These are phyloP conservation scores for Brassica rapa DNA, from an alignment of 345 rosid genomes.

Conservation along the genomic window DNA sequence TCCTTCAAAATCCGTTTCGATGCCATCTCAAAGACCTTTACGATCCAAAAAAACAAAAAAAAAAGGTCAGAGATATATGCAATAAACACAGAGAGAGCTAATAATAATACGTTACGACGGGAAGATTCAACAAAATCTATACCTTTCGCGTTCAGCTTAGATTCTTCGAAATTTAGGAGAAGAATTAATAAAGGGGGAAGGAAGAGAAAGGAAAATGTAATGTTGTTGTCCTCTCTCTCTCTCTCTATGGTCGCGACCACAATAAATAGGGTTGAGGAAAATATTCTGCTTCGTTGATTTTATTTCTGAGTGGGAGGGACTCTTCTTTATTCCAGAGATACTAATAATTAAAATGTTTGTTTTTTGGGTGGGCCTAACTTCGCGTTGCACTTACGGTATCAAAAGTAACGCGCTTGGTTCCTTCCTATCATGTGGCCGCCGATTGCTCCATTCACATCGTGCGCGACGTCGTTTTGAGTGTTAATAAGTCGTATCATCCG, in stretches of 20 bases:
- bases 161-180: background rate
- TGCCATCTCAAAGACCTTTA: slow-evolving; percentile 53
- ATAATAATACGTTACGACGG: background rate
- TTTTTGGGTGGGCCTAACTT: slow-evolving; percentile 36
- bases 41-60: background rate
- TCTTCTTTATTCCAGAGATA: slow-evolving; percentile 17
- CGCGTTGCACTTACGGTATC: slow-evolving; percentile 38
- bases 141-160: slow-evolving; percentile 9
- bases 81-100: background rate
- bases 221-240: background rate
- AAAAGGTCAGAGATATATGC: background rate
- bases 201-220: slow-evolving; percentile 16
- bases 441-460: background rate
- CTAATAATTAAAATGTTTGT: background rate
- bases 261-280: slow-evolving; percentile 23
- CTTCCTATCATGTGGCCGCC: slow-evolving; percentile 31
- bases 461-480: slow-evolving; percentile 13
- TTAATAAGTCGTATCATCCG: background rate
- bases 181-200: background rate
- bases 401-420: slow-evolving; percentile 20
- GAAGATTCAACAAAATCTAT: background rate
- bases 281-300: slow-evolving; percentile 30
- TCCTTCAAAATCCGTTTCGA: slow-evolving; percentile 89
- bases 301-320: slow-evolving; percentile 10
- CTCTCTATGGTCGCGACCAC: slow-evolving; percentile 36